Percentiles rank a stretch among this genome's conserved stretches.
These are phyloP conservation scores for Pontederia paniculata DNA, from an alignment of 176 grass and related monocot genomes.

Conservation along the genomic window DNA sequence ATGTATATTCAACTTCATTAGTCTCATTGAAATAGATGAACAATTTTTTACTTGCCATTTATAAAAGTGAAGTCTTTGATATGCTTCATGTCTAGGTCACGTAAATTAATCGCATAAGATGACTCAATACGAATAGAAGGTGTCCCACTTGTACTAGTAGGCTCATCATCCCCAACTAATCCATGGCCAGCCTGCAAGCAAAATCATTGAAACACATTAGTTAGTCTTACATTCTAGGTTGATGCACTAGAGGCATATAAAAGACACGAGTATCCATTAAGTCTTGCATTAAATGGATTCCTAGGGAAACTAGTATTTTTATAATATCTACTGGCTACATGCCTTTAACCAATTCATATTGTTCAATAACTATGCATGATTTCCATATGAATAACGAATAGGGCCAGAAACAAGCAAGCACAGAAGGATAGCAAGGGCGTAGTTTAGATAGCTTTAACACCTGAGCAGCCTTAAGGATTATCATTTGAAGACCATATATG, in stretches of 20 bases:
- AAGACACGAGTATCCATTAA: slow-evolving; percentile 3
- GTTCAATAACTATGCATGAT: no score
- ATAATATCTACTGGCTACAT: no score
- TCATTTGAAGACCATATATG: slow-evolving; percentile 72
- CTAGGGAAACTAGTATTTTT: slow-evolving; percentile 2
- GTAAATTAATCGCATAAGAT: slow-evolving; percentile 80
- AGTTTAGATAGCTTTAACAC: slow-evolving; percentile 15
- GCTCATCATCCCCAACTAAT: slow-evolving; percentile 86
- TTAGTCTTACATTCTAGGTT: no score
- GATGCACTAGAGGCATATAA: no score
- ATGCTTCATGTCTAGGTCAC: slow-evolving; percentile 62
- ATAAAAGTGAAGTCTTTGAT: slow-evolving; percentile 96
- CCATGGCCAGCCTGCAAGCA: slow-evolving; percentile 53
- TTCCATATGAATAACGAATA: slow-evolving; percentile 4
- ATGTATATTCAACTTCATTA: neutral
- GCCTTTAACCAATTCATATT: no score
- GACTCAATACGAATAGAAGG: slow-evolving; percentile 56
- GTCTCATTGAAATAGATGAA: neutral
- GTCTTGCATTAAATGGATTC: no score
- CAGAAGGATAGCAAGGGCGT: neutral
- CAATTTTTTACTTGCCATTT: slow-evolving; percentile 54
- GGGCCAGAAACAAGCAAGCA: neutral
- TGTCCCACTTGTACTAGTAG: slow-evolving; percentile 33
- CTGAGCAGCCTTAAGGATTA: slow-evolving; percentile 82
- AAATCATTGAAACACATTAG: neutral